These are phyloP conservation scores for Boletus coccyginus DNA, from an alignment of 768 basidiomycete species.

Conservation along the genomic window DNA sequence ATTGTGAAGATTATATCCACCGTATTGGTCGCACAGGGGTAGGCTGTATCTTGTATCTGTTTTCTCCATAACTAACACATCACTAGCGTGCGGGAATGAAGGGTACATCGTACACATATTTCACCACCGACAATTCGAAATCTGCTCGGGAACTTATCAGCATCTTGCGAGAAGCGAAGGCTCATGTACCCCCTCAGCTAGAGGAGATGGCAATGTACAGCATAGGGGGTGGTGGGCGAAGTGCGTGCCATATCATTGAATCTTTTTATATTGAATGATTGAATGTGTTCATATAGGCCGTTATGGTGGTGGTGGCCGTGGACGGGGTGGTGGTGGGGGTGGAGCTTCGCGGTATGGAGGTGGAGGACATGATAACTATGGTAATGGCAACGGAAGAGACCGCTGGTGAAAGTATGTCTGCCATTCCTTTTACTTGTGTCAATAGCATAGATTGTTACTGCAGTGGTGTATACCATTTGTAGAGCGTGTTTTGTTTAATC, in stretches of 20 bases:
- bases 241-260: slow-evolving; percentile 37
- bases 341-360: slow-evolving; percentile 21
- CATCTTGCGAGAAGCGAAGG: slow-evolving; percentile 87
- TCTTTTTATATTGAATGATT: not conserved
- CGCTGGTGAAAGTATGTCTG: slow-evolving; percentile 18
- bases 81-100: slow-evolving; percentile 84
- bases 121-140: slow-evolving; percentile 95
- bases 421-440: slow-evolving; percentile 3
- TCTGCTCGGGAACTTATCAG: slow-evolving; percentile 86
- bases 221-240: slow-evolving; percentile 66
- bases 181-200: slow-evolving; percentile 80
- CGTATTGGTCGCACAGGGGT: slow-evolving; percentile 98
- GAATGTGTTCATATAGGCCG: slow-evolving; percentile 45
- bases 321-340: slow-evolving; percentile 23
- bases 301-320: slow-evolving; percentile 47
- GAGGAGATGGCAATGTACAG: slow-evolving; percentile 92
- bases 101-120: slow-evolving; percentile 93
- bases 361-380: slow-evolving; percentile 22
- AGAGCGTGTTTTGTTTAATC: slow-evolving; percentile 12
- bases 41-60: slow-evolving; percentile 21
- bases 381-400: slow-evolving; percentile 24
- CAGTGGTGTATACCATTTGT: slow-evolving; percentile 25
- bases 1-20: slow-evolving; percentile 98
- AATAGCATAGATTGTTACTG: slow-evolving; percentile 20
- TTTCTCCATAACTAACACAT: slow-evolving; percentile 13